phyloP scores from a whole-genome alignment of 1,284 basidiomycete species.

The Ceratobasidium papillatum region DNA sequence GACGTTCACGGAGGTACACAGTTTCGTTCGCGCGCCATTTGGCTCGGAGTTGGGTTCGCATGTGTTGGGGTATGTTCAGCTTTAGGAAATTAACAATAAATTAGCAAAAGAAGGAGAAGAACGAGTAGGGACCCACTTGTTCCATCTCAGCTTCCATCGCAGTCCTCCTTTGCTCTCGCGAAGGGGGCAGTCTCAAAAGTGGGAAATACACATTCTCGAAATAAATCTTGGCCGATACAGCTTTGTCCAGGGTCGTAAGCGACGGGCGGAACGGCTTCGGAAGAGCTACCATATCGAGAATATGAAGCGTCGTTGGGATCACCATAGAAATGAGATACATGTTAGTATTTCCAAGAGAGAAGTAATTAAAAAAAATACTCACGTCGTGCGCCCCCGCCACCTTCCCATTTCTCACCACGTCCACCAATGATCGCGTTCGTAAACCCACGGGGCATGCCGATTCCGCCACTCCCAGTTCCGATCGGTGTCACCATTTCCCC shows the following conservation, averaged over 20 bases:
- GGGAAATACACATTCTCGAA: conserved; percentile 97
- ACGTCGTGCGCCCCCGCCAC: neutral
- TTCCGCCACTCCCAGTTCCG: conserved; percentile 23
- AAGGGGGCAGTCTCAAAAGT: conserved; percentile 83
- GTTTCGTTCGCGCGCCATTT: conserved; percentile 90
- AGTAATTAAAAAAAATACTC: neutral
- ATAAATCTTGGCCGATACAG: conserved; percentile 90
- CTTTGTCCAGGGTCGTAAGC: conserved; percentile 89
- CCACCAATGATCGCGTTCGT: conserved; percentile 26
- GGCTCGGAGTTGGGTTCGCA: conserved; percentile 75
- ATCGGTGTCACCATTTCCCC: neutral
- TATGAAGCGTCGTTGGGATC: neutral
- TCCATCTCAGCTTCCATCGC: conserved; percentile 90
- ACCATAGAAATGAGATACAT: neutral
- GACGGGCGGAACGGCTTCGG: conserved; percentile 77
- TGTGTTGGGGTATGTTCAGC: conserved; percentile 40
- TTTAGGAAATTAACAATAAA: neutral
- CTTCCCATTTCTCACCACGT: conserved; percentile 9
- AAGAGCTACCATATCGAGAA: conserved; percentile 51
- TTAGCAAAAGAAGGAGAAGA: neutral
- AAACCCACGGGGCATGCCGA: conserved; percentile 28
- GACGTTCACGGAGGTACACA: conserved; percentile 83
- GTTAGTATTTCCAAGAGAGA: neutral
- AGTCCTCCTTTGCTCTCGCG: conserved; percentile 82
- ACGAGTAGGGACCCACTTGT: conserved; percentile 60